A percentile compares a stretch with the other conserved stretches of the same genome.
These are phyloP conservation scores for Oryza meridionalis DNA, from an alignment of 176 grass and related monocot species.

Conservation along the genomic window DNA sequence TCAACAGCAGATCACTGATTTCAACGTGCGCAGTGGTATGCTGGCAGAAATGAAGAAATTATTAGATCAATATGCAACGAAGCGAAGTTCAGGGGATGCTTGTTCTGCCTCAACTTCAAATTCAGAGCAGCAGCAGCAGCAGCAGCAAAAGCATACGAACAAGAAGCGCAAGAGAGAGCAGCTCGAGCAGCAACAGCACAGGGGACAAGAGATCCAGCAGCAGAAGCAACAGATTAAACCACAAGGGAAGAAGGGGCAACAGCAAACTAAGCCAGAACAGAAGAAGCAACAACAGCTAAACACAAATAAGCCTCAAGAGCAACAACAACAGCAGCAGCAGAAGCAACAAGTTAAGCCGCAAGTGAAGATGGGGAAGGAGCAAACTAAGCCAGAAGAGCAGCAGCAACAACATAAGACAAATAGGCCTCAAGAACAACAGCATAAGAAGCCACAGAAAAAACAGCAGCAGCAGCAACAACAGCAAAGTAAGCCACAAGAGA, in stretches of 20 bases:
- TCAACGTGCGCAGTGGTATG: slow-evolving; percentile 19
- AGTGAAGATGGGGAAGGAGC: no score
- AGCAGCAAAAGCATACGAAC: slow-evolving; percentile 3
- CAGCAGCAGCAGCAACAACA: background rate
- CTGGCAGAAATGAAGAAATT: slow-evolving; percentile 39
- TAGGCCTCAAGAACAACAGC: slow-evolving; percentile 10
- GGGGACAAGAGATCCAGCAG: background rate
- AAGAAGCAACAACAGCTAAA: no score
- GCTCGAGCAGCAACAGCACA: slow-evolving; percentile 21
- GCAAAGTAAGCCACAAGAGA: background rate
- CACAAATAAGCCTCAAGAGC: no score
- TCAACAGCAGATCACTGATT: slow-evolving; percentile 38
- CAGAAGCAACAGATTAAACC: slow-evolving; percentile 15
- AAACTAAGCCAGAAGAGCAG: background rate
- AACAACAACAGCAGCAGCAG: no score
- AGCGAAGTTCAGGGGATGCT: background rate
- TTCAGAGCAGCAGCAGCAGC: slow-evolving; percentile 10
- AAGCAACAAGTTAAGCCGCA: no score
- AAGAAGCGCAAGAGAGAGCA: slow-evolving; percentile 42
- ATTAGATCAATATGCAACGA: slow-evolving; percentile 33
- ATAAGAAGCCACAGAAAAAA: slow-evolving; percentile 6
- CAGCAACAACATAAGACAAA: background rate
- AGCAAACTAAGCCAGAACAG: no score
- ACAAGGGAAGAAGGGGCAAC: background rate
- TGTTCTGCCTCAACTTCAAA: slow-evolving; percentile 22